Evolutionary conservation across 2,329 filamentous ascomycete species (phyloP), one percentile per base, ranked within the genome.

Genomic region (Colletotrichum nymphaeae): DNA sequence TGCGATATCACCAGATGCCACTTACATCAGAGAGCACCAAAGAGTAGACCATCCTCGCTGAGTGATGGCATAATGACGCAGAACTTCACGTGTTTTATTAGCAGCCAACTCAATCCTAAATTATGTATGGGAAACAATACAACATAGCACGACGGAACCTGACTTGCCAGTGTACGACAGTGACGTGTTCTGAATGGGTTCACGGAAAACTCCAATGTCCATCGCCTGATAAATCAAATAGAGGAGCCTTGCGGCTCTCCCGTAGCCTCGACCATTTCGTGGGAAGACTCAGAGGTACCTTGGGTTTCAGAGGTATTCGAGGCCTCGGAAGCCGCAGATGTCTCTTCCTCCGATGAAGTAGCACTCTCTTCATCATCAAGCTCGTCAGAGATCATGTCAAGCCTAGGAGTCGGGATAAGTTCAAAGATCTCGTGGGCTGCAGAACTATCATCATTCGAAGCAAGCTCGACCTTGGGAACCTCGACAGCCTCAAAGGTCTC

Each of bases 1-100:
- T 75, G 76, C 3, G 79, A 79, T n/a, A 70, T 78, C 28, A 79
- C 77, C 56, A 73, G 76, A 63, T 82, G 80, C 71, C 78, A 79
- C 78, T 56, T 68, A 77, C 28, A 72, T 82, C 8, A 76, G 14
- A 42, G 14, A 42, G 14, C 26, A 72, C 82, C 14, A 76, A 19
- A 42, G 37, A 19, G 14, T 4, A 19, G 37, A 42, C 16, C 37
- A 19, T 3, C 16, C 14, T 42, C 14, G 16, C 37, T 42, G 5
- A 19, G 37, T 7, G 37, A 19, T 42, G 16, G 37, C 16, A 42
- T 4, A 42, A 5, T 19, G 7, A 42, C 16, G 16, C 37, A 3
- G 16, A 19, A 19, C 16, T 19, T 7, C 6, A 42, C 16, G 37
- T 42, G 6, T 42, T 19, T 42, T 19, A 7, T 42, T 3, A 42